Base-by-base conservation (phyloP, 345 rosid species). In the Mercurialis annua region DNA sequence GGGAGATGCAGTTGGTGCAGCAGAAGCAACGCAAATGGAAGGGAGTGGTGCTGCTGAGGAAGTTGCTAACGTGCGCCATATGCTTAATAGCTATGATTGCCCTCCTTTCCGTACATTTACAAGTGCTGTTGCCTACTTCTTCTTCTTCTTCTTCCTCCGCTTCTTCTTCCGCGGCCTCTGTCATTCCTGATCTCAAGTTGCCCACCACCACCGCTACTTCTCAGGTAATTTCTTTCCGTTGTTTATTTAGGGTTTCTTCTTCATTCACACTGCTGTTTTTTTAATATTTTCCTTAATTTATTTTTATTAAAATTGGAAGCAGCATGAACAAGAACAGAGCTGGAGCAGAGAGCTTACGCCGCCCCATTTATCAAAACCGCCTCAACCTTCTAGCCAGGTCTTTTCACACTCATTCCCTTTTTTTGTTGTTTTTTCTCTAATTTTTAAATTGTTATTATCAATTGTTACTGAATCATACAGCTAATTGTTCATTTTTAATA, bases 31-130 rank as follows among this genome's bases (percentile, higher is more conserved):
- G 85, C 82, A 71, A 81, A 82, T 38, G 82, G 66, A 62, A 71
- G 64, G 65, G 68, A 79, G 74, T 80, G 81, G 79, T 67, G 62
- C 40, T 63, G 56, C 66, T 84, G 62, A 82, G 89, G 73, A 80
- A 71, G 69, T 12, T 79, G 70, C 74, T 92, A 70, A 88, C 82
- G 27, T 87, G 77, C 70, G 90, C 90, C 77, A 80, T 85, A 29
- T 81, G 90, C 67, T 71, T 65, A 29, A 77, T 90, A 47, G 78
- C 89, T 1, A 68, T 85, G 34, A 36, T 78, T 49, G 84, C 86
- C 17, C 68, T 84, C 29, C 71, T 86, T 65, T 80, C 85, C 15
- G 78, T 86, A 9, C 85, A 87, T 84, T 67, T 82, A 18, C 86
- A 78, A 71, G 76, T 83, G 24, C 74, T 89, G n/a, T n/a, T n/a